These are phyloP conservation scores for Camelina neglecta DNA, from an alignment of 345 rosid genomes.

Conservation along the genomic window DNA sequence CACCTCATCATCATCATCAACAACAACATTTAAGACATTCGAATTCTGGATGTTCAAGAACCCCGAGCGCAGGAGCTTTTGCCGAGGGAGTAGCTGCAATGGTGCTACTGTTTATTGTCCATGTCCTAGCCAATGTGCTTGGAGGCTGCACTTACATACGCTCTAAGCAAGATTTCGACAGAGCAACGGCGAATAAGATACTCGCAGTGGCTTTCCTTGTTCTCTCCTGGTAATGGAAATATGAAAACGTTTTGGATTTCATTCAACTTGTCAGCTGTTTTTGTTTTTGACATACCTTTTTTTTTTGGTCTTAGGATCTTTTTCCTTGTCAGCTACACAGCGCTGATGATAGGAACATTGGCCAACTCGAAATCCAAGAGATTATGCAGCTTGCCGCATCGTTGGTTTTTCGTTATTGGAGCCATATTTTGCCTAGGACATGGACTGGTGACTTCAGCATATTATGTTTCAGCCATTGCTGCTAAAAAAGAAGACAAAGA, in stretches of 20 bases:
- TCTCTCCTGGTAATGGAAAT: constrained; percentile 67
- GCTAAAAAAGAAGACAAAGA: constrained; percentile 51
- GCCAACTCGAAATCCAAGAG: constrained; percentile 63
- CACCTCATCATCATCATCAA: constrained; percentile 53
- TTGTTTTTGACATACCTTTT: background rate
- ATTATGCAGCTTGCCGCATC: constrained; percentile 59
- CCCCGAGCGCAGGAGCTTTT: constrained; percentile 73
- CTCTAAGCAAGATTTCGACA: constrained; percentile 56
- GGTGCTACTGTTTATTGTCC: constrained; percentile 64
- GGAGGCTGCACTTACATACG: constrained; percentile 75
- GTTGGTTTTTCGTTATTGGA: constrained; percentile 61
- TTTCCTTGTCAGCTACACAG: constrained; percentile 59
- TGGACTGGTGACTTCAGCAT: constrained; percentile 67
- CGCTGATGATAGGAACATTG: constrained; percentile 65
- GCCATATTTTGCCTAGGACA: constrained; percentile 76
- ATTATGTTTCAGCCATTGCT: constrained; percentile 78
- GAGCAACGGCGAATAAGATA: constrained; percentile 68
- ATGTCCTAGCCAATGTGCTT: constrained; percentile 58
- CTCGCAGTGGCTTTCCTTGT: constrained; percentile 73
- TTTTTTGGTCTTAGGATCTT: constrained; percentile 55
- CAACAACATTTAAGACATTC: constrained; percentile 60
- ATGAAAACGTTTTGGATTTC: constrained; percentile 10
- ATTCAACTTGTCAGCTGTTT: constrained; percentile 46
- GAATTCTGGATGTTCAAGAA: constrained; percentile 68
- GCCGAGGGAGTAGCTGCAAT: constrained; percentile 75